These are phyloP conservation scores for Bathelium albidoporum DNA, from an alignment of 495 filamentous ascomycete genomes.

Conservation along the genomic window DNA sequence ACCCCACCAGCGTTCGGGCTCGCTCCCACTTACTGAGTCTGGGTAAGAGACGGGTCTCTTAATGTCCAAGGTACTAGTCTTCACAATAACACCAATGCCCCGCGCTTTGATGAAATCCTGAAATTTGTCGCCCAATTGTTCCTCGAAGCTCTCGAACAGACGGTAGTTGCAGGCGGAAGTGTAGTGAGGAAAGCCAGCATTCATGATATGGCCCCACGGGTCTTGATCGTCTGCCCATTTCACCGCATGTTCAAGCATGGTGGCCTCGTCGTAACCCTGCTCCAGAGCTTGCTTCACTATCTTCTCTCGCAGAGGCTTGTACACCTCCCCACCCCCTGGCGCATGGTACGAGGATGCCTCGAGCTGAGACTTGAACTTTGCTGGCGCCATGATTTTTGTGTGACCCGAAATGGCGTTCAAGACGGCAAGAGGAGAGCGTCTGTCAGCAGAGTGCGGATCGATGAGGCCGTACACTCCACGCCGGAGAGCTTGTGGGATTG, in stretches of 20 bases:
- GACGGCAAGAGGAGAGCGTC: not conserved
- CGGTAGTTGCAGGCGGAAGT: constrained; percentile 7
- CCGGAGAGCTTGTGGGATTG: not conserved
- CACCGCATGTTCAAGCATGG: constrained; percentile 4
- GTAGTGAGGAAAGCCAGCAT: constrained; percentile 7
- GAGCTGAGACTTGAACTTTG: constrained; percentile 2
- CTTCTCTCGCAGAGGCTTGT: constrained; percentile 1
- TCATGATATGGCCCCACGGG: constrained; percentile 7
- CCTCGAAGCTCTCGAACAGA: constrained; percentile 8
- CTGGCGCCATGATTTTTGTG: not conserved
- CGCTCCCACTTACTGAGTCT: constrained; percentile 7
- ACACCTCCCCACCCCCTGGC: not conserved
- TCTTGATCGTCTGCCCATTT: constrained; percentile 9
- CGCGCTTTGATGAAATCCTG: constrained; percentile 4
- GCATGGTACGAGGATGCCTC: constrained; percentile 1
- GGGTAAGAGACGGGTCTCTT: constrained; percentile 6
- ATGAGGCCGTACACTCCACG: not conserved
- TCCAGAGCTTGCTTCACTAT: constrained; percentile 1
- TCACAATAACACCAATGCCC: constrained; percentile 8
- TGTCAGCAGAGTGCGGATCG: not conserved
- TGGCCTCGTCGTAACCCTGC: constrained; percentile 9
- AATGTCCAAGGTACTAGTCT: constrained; percentile 4
- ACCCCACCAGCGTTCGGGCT: not conserved
- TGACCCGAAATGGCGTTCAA: not conserved
- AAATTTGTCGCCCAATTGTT: constrained; percentile 8